Conservation (phyloP, 208 protist genomes). For the Eutreptiella sp. region DNA sequence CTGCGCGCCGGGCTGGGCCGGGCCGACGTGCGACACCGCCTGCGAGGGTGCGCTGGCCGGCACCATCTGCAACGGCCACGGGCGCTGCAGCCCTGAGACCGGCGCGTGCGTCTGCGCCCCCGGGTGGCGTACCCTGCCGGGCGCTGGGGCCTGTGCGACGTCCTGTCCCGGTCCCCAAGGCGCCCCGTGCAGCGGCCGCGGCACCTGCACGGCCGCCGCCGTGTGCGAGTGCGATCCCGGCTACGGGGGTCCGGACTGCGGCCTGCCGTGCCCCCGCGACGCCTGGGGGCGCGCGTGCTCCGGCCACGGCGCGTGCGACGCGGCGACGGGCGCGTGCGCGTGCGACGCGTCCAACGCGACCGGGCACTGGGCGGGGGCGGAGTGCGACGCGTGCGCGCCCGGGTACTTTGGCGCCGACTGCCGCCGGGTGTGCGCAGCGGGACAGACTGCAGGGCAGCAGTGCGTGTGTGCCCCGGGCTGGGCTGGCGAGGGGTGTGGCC, state of each 20-base stretch:
- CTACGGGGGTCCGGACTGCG: background rate
- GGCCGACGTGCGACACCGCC: slow-evolving; percentile 17
- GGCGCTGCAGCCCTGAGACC: background rate
- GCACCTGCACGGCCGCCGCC: background rate
- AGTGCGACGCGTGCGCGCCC: slow-evolving; percentile 1
- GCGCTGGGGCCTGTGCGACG: too few relatives aligned
- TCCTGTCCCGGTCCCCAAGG: too few relatives aligned
- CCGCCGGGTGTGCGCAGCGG: background rate
- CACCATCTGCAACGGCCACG: background rate
- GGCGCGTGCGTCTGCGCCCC: background rate
- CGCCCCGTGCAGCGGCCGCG: too few relatives aligned
- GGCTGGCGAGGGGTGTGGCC: too few relatives aligned
- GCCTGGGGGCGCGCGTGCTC: background rate
- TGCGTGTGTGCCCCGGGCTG: too few relatives aligned
- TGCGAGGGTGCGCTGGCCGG: too few relatives aligned
- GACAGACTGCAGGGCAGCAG: too few relatives aligned
- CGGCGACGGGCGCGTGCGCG: background rate
- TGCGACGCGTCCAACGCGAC: too few relatives aligned
- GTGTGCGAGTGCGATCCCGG: slow-evolving; percentile 7
- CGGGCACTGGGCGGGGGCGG: slow-evolving; percentile 2
- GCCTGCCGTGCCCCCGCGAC: background rate
- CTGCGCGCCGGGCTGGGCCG: slow-evolving; percentile 5
- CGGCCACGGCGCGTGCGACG: slow-evolving; percentile 3
- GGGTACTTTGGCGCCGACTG: slow-evolving; percentile 9
- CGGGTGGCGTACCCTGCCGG: too few relatives aligned